Evolutionary conservation across 305 asterid species (phyloP).

Genomic region (Fraxinus sp.): DNA sequence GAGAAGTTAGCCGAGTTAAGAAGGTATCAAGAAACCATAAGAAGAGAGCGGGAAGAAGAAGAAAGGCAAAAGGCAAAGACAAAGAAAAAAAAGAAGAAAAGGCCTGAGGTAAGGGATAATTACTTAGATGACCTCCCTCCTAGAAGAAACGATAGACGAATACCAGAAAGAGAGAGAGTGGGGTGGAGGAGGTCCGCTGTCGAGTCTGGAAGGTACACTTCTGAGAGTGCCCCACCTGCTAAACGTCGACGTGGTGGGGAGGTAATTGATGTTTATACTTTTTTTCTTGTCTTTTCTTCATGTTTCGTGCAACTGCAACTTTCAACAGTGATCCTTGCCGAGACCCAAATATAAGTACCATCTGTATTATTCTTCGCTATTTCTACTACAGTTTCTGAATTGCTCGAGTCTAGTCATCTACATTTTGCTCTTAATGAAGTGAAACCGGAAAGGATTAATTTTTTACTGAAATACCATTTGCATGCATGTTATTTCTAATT

Average conservation of each 20-base stretch:
- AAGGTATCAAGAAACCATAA: constrained; percentile 66
- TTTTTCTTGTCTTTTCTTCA: constrained; percentile 1
- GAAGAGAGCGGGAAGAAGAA: constrained; percentile 93
- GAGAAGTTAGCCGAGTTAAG: constrained; percentile 60
- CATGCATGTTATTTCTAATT: not conserved
- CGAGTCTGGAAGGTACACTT: constrained; percentile 50
- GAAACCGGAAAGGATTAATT: constrained; percentile 1
- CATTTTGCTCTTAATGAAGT: constrained; percentile 11
- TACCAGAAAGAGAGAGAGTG: constrained; percentile 61
- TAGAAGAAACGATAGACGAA: constrained; percentile 68
- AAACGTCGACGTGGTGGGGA: constrained; percentile 94
- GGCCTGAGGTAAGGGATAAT: constrained; percentile 56
- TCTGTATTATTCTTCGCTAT: not conserved
- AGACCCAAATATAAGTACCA: constrained; percentile 11
- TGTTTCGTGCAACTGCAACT: not conserved
- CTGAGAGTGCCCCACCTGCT: constrained; percentile 58
- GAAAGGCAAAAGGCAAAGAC: constrained; percentile 64
- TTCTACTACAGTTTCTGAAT: constrained; percentile 4
- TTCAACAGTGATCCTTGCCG: not conserved
- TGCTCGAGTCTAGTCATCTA: constrained; percentile 5
- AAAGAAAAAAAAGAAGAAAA: constrained; percentile 76
- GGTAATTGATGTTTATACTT: constrained; percentile 46
- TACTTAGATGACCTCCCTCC: constrained; percentile 68
- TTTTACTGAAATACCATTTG: not conserved
- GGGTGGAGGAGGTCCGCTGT: constrained; percentile 55